A percentile compares a stretch with the other conserved stretches of the same genome.
phyloP scores from a whole-genome alignment of 176 grass and related monocot species.

The Triticum urartu region DNA sequence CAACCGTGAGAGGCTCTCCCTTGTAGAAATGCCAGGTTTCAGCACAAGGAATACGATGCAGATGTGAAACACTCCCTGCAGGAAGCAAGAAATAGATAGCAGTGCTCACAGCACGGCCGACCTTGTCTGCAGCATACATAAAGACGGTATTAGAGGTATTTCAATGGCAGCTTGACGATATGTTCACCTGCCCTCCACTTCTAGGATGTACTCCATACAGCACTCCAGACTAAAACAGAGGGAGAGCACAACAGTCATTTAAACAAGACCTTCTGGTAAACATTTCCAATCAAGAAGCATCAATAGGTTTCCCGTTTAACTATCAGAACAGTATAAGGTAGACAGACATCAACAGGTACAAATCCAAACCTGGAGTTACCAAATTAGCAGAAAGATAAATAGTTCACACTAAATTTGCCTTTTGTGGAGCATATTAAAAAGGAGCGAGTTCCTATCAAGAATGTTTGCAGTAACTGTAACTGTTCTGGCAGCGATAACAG shows the following conservation, averaged over 20 bases:
- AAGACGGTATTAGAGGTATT: slow-evolving; percentile 23
- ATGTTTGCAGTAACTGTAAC: neutral
- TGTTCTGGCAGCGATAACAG: neutral
- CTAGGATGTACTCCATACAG: neutral
- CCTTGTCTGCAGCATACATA: slow-evolving; percentile 65
- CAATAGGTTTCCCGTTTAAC: neutral
- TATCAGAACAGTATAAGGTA: neutral
- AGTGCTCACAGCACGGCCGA: slow-evolving; percentile 76
- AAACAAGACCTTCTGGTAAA: neutral
- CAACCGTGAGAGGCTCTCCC: slow-evolving; percentile 96
- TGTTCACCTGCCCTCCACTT: neutral
- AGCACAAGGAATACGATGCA: slow-evolving; percentile 92
- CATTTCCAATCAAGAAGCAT: neutral
- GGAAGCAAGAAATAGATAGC: slow-evolving; percentile 92
- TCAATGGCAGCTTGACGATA: neutral
- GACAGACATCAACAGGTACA: neutral
- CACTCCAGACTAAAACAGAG: neutral
- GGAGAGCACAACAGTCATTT: neutral
- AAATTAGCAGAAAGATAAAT: neutral
- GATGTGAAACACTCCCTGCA: slow-evolving; percentile 69
- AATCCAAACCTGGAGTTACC: neutral
- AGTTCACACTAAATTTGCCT: neutral
- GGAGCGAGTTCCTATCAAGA: neutral
- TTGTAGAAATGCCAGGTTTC: slow-evolving; percentile 99
- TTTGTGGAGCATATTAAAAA: neutral